Evolutionary conservation across 78 protist genomes (phyloP).

Genomic region (Tieghemostelium lacteum): DNA sequence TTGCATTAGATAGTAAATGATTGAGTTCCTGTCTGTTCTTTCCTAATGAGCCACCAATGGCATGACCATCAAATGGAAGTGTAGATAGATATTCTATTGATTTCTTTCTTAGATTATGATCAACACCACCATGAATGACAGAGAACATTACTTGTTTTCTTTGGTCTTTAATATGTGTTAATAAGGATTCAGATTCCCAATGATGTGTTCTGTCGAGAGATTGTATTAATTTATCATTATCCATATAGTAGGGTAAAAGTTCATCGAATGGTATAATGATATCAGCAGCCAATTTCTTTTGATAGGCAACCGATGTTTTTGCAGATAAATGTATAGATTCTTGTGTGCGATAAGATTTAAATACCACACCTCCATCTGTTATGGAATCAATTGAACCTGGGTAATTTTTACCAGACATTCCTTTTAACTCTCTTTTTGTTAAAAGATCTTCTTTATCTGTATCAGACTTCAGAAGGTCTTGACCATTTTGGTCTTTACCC

Average conservation of each 20-base stretch:
- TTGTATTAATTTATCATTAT: conserved; percentile 14
- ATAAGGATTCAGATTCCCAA: conserved; percentile 84
- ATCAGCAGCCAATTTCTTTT: conserved; percentile 86
- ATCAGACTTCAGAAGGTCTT: too few relatives aligned
- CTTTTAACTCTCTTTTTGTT: conserved; percentile 82
- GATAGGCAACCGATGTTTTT: conserved; percentile 77
- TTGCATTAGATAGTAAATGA: conserved; percentile 2
- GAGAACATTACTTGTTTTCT: conserved; percentile 88
- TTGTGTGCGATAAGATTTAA: conserved; percentile 55
- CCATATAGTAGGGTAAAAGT: conserved; percentile 81
- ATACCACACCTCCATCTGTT: conserved; percentile 73
- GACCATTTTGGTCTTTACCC: not conserved
- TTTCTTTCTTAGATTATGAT: conserved; percentile 53
- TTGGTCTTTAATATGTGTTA: conserved; percentile 66
- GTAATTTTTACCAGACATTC: conserved; percentile 76
- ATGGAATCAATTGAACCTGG: conserved; percentile 58
- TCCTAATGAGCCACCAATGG: conserved; percentile 90
- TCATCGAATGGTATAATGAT: conserved; percentile 91
- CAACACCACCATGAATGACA: conserved; percentile 91
- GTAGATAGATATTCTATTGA: conserved; percentile 61
- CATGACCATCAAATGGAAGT: conserved; percentile 83
- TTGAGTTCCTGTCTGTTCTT: conserved; percentile 76
- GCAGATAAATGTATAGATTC: conserved; percentile 65
- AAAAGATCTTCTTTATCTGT: not conserved
- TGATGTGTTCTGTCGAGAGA: conserved; percentile 89